These are phyloP conservation scores for Brassica carinata DNA, from an alignment of 345 rosid genomes.

Conservation along the genomic window DNA sequence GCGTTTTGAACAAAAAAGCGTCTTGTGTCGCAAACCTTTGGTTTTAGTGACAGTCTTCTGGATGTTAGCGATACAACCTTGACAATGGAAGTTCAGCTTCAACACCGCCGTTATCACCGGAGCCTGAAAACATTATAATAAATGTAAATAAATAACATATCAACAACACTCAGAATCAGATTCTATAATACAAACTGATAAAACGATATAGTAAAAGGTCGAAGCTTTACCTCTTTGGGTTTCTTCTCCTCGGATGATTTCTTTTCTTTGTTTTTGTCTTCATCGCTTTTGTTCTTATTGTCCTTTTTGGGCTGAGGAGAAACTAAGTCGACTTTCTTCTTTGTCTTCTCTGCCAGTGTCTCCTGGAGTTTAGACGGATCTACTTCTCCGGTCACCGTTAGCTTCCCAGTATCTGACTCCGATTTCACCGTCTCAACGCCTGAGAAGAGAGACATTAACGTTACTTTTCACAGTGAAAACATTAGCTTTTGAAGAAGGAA, in stretches of 20 bases:
- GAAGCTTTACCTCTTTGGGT: conserved; percentile 30
- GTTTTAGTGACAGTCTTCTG: conserved; percentile 46
- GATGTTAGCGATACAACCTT: conserved; percentile 63
- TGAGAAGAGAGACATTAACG: conserved; percentile 11
- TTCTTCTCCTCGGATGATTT: conserved; percentile 51
- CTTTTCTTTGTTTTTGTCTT: conserved; percentile 42
- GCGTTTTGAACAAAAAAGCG: conserved; percentile 12
- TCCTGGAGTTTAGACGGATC: conserved; percentile 59
- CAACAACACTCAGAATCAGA: conserved; percentile 14
- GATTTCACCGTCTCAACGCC: conserved; percentile 77
- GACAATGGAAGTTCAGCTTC: conserved; percentile 66
- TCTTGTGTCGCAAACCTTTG: conserved; percentile 40
- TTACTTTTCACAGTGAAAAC: background rate
- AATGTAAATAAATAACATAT: background rate
- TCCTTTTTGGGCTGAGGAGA: conserved; percentile 52
- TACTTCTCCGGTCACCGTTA: conserved; percentile 70
- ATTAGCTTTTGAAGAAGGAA: background rate
- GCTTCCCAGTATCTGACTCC: conserved; percentile 56
- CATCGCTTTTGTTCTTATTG: conserved; percentile 41
- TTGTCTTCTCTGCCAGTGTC: conserved; percentile 50
- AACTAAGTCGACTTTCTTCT: conserved; percentile 54
- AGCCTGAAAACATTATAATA: conserved; percentile 33
- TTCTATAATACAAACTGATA: conserved; percentile 11
- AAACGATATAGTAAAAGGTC: background rate
- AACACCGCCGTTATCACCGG: conserved; percentile 64